Percentiles rank a stretch among this genome's conserved stretches.
phyloP scores from a whole-genome alignment of 2,329 filamentous ascomycete species.

The Venturia nashicola region DNA sequence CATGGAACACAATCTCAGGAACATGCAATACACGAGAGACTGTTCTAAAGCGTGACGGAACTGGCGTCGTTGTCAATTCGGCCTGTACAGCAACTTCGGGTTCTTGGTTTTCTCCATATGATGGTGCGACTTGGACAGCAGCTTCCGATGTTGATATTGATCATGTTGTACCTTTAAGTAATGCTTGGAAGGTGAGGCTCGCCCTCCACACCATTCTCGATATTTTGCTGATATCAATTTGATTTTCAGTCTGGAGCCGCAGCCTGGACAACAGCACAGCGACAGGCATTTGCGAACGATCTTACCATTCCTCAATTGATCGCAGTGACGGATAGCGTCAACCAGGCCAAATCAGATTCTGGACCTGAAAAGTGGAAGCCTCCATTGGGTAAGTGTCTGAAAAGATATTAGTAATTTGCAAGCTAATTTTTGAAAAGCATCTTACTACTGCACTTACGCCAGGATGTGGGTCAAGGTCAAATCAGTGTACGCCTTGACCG shows the following conservation, averaged over 20 bases:
- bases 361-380: constrained; percentile 70
- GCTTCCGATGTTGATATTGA: constrained; percentile 69
- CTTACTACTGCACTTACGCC: constrained; percentile 69
- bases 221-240: background rate
- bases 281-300: constrained; percentile 66
- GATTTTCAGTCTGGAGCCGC: constrained; percentile 51
- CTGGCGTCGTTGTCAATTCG: constrained; percentile 43
- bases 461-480: constrained; percentile 70
- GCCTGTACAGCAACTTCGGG: constrained; percentile 55
- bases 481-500: constrained; percentile 53
- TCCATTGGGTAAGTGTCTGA: constrained; percentile 36
- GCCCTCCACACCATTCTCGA: background rate
- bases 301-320: constrained; percentile 62
- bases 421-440: constrained; percentile 21
- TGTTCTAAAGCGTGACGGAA: constrained; percentile 64
- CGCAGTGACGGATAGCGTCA: constrained; percentile 68
- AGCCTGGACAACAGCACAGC: constrained; percentile 55
- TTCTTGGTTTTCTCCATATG: constrained; percentile 60
- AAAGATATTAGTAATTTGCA: constrained; percentile 11
- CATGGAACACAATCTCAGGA: constrained; percentile 55
- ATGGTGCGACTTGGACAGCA: constrained; percentile 56
- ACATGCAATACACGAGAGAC: constrained; percentile 61
- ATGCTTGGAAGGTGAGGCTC: constrained; percentile 57
- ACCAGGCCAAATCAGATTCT: constrained; percentile 59
- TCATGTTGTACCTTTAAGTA: constrained; percentile 69